Conservation (phyloP, 805 yeast species). For the Wickerhamomyces bisporus region DNA sequence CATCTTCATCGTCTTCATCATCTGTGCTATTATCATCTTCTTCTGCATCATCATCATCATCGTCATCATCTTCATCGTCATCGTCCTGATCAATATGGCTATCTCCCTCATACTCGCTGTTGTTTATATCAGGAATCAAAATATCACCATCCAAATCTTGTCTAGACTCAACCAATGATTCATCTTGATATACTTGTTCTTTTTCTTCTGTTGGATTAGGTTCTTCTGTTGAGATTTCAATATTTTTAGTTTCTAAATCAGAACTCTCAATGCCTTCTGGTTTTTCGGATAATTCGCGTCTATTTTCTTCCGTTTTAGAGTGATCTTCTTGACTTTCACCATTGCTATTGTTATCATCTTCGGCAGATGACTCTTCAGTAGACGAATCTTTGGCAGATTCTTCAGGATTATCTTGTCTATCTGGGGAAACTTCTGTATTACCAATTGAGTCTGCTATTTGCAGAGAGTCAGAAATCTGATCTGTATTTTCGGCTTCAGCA, state of each 20-base stretch:
- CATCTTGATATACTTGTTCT: background rate
- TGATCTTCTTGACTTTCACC: background rate
- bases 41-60: conserved; percentile 8
- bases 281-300: no score
- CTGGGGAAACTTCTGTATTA: no score
- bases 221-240: no score
- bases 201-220: no score
- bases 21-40: conserved; percentile 5
- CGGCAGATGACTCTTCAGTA: background rate
- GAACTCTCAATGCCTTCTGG: no score
- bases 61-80: conserved; percentile 7
- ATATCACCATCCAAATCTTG: conserved; percentile 2
- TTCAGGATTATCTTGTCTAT: no score
- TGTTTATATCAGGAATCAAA: conserved; percentile 3
- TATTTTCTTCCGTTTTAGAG: no score
- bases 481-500: no score
- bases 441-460: background rate
- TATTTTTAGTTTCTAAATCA: no score
- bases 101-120: conserved; percentile 4
- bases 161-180: background rate
- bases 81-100: conserved; percentile 6
- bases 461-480: background rate
- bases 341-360: background rate
- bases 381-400: background rate
- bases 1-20: conserved; percentile 11